Percentiles rank a stretch among this genome's conserved stretches.
These are phyloP conservation scores for Pichia sporocuriosa DNA, from an alignment of 805 yeast genomes.

Conservation along the genomic window DNA sequence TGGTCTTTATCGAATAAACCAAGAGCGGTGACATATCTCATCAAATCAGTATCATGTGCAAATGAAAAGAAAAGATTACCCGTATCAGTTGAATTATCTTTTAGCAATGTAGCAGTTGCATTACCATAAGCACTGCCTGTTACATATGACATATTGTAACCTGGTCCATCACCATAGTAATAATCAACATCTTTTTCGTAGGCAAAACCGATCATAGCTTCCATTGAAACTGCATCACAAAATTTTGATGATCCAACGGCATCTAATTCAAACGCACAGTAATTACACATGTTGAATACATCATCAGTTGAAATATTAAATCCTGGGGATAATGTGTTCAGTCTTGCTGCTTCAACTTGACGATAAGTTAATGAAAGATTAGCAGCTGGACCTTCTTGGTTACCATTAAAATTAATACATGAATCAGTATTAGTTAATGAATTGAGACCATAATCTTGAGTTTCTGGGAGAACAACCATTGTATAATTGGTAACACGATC, in stretches of 20 bases:
- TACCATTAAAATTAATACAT: slow-evolving; percentile 28
- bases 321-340: slow-evolving; percentile 46
- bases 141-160: slow-evolving; percentile 39
- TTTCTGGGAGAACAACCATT: slow-evolving; percentile 40
- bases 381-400: slow-evolving; percentile 1
- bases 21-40: slow-evolving; percentile 54
- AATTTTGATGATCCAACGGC: slow-evolving; percentile 58
- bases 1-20: slow-evolving; percentile 39
- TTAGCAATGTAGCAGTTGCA: slow-evolving; percentile 25
- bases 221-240: slow-evolving; percentile 57
- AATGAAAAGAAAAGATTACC: not conserved
- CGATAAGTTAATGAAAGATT: not conserved
- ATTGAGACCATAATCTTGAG: slow-evolving; percentile 43
- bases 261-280: slow-evolving; percentile 68
- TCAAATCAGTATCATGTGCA: slow-evolving; percentile 66
- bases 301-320: slow-evolving; percentile 45
- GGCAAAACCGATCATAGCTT: slow-evolving; percentile 54
- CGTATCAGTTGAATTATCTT: not conserved
- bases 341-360: slow-evolving; percentile 44
- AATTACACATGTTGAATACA: slow-evolving; percentile 42
- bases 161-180: slow-evolving; percentile 58
- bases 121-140: slow-evolving; percentile 50
- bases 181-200: slow-evolving; percentile 49
- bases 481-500: slow-evolving; percentile 33
- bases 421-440: slow-evolving; percentile 45